Base-by-base conservation (phyloP, 208 protist species). In the Wallacemonas sp. region DNA sequence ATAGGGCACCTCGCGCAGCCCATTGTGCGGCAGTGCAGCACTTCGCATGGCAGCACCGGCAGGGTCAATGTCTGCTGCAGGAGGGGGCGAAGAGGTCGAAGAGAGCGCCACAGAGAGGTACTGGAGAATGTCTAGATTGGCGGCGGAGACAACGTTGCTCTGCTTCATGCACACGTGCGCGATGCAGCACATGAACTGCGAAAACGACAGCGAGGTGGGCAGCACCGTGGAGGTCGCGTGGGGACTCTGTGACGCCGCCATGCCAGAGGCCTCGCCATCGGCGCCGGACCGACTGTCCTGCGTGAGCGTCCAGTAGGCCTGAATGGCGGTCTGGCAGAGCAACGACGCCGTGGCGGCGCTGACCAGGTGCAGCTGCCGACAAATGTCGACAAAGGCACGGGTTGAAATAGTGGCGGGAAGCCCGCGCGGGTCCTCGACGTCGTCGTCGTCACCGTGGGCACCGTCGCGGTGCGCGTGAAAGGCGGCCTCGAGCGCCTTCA, bases 1-100 rank as follows among this genome's bases (percentile, higher is more conserved):
- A 42, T 84, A 87, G 14, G 82, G 82, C 32, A 87, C 82, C 54
- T 87, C 82, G 49, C 78, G 68, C 7, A 67, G 50, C 25, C 74
- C 67, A 36, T 83, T 84, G 57, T 87, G 72, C 3, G 77, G 77
- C 11, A 78, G 39, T 0, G 63, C 32, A n/a, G 46, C n/a, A 32
- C 18, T 57, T 14, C 33, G 44, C 18, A 39, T 55, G 22, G 50
- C 26, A 22, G 39, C 18, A 23, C 20, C 54, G 18, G 20, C 20
- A 12, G 20, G 5, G 16, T 7, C 18, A 16, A 18, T 46, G 32
- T 63, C 33, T 10, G 38, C 44, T 49, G 20, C 10, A 26, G 44
- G 44, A 0, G 10, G 16, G 5, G 20, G 18, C 20, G 44, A 18
- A 22, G 44, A 25, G 0, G 44, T 42, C 5, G 52, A 33, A 18